phyloP scores from a whole-genome alignment of 306 rosid genomes.

The Crataegus laevigata region DNA sequence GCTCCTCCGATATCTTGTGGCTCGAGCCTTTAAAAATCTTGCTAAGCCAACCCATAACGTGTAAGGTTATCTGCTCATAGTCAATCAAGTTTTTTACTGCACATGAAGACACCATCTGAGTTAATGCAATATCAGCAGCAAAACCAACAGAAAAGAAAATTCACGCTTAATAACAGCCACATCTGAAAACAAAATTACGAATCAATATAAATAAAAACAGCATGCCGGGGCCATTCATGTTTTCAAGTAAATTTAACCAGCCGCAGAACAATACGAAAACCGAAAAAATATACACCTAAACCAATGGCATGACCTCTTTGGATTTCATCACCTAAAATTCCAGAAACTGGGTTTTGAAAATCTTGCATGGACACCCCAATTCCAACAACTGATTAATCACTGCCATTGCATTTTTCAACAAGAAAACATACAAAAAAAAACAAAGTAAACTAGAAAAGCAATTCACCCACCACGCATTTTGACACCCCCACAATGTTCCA shows the following conservation, averaged over 20 bases:
- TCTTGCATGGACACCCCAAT: neutral
- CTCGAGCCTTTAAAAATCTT: slow-evolving; percentile 68
- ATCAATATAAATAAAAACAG: neutral
- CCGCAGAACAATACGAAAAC: neutral
- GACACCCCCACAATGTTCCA: slow-evolving; percentile 5
- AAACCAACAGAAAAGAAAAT: neutral
- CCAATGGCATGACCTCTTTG: neutral
- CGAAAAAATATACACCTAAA: neutral
- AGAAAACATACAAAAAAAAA: neutral
- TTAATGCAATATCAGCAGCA: slow-evolving; percentile 6
- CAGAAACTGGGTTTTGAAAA: neutral
- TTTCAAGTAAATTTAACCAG: too few relatives aligned
- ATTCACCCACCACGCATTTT: slow-evolving; percentile 28
- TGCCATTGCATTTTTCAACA: neutral
- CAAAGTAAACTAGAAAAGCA: neutral
- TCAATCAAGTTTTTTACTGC: slow-evolving; percentile 43
- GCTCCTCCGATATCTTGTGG: slow-evolving; percentile 59
- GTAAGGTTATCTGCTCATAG: slow-evolving; percentile 38
- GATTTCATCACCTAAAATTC: neutral
- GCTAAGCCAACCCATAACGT: slow-evolving; percentile 75
- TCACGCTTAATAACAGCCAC: neutral
- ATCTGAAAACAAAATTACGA: neutral
- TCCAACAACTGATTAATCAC: neutral
- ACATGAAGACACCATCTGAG: slow-evolving; percentile 20
- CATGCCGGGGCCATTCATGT: neutral